Evolutionary conservation across 108 stramenopile species (phyloP), one percentile per base, ranked within the genome.

Genomic region (Thalassiosira profunda): DNA sequence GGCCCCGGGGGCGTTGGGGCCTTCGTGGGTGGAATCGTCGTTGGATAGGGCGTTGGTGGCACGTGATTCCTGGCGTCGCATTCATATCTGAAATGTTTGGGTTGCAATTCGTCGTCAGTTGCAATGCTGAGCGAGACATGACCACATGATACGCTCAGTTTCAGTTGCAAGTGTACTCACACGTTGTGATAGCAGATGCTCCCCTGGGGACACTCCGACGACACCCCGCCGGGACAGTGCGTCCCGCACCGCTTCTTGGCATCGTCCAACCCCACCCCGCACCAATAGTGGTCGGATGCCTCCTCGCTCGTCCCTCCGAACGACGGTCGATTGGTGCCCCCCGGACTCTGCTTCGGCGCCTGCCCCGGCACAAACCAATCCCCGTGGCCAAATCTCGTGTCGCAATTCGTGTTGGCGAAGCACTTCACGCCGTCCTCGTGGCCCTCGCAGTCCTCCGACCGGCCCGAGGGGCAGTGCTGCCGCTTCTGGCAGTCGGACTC

Each of bases 391-490:
- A 55, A 42, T 44, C 43, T 54, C 21, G 61, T 43, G 49, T 77
- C 76, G 52, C 76, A 77, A 28, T 47, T 44, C 0, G 65, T 58
- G 40, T 69, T 73, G 33, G 72, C 72, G 38, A 68, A 79, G 23
- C 78, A 79, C 30, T 79, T 79, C 36, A 47, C 45, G 20, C 72
- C 72, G 12, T 74, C 54, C 7, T 59, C 44, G 59, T 18, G 40
- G 12, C 59, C 59, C 31, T 79, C 78, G 60, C 78, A 74, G 33
- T 74, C 72, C 62, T 79, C 76, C 28, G 45, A 48, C 3, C 45
- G 46, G 40, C 76, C 76, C 28, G 68, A 62, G 33, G 68, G 76
- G 41, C 76, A 77, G 57, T 77, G 62, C 38, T 77, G 76, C n/a
- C 76, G 67, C 0, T 15, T 34, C 18, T 25, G 38, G 24, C 76